Conservation (phyloP, 75 land plant species). For the Azolla pinnata region DNA sequence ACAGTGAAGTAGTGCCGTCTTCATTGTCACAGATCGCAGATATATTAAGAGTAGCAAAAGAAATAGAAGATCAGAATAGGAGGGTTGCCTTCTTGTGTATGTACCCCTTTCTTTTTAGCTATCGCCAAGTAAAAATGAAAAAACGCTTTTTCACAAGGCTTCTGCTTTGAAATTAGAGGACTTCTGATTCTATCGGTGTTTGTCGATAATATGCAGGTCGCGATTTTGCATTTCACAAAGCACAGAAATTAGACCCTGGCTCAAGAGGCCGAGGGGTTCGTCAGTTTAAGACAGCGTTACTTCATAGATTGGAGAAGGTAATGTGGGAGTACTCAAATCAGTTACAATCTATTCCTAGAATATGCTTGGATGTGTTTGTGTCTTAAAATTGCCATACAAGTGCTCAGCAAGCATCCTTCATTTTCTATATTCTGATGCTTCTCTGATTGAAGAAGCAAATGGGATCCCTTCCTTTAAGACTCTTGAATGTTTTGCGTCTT, state of each 20-base stretch:
- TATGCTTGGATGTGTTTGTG: no score
- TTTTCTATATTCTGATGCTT: no score
- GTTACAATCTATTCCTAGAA: no score
- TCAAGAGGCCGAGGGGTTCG: slow-evolving; percentile 90
- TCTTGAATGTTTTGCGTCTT: no score
- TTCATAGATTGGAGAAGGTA: slow-evolving; percentile 70
- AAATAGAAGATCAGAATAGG: slow-evolving; percentile 65
- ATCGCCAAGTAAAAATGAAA: no score
- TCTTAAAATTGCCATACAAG: no score
- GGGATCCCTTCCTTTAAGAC: no score
- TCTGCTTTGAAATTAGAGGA: not conserved
- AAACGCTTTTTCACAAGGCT: not conserved
- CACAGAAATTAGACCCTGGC: slow-evolving; percentile 71
- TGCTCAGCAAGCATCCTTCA: no score
- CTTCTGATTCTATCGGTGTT: not conserved
- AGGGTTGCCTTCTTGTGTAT: slow-evolving; percentile 86
- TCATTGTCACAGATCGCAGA: slow-evolving; percentile 64
- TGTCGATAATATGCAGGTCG: slow-evolving; percentile 57
- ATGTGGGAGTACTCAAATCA: no score
- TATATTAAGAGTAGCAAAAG: slow-evolving; percentile 79
- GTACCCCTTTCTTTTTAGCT: slow-evolving; percentile 1
- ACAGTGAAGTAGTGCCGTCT: slow-evolving; percentile 87
- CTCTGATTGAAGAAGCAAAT: no score
- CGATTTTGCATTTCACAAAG: slow-evolving; percentile 85
- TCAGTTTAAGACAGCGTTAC: slow-evolving; percentile 79